Base-by-base conservation (phyloP, 371 early-diverging fungal species). In the Nematocida displodere region DNA sequence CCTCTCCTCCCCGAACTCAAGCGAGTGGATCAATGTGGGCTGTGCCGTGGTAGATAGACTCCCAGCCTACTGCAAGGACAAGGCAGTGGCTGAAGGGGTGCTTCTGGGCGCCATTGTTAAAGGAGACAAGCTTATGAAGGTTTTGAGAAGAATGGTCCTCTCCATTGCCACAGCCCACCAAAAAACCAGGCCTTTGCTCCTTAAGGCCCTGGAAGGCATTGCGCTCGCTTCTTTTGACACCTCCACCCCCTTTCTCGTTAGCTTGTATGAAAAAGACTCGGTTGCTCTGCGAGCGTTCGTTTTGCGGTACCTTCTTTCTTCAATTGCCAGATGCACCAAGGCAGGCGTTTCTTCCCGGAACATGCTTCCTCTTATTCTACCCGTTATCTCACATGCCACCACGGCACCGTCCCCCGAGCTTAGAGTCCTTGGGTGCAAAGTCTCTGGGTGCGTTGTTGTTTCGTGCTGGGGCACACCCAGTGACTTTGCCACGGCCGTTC, bases 401-500 rank as follows among this genome's bases (percentile, higher is more conserved):
- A n/a, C n/a, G n/a, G 11, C 44, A 44, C 44, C 11, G 11, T 13
- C 8, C 11, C 17, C 11, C 15, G 8, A 58, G 46, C 8, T 44
- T 8, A 40, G 11, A 8, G 28, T 8, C n/a, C 8, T 13, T 11
- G 31, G 34, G 11, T 37, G 40, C 31, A 7, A 8, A 7, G 17
- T 62, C 11, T n/a, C 46, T 15, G 34, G 46, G 37, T 20, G 46
- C 26, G 22, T 62, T 5, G 33, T 15, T 29, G 28, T 44, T 11
- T 47, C 62, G 34, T 24, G 3, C 11, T 61, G 50, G 66, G 59
- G 59, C 3, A n/a, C 37, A 22, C 15, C 50, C 11, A 28, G 24
- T 15, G 56, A 24, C 34, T 71, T 59, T 47, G n/a, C 22, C 13
- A 3, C 40, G 11, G 44, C 31, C 5, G 75, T 71, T 8, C 59